Evolutionary conservation across 176 grass and related monocot species (phyloP), one percentile per base, ranked within the genome.

Genomic region (Rhynchospora tenuis): DNA sequence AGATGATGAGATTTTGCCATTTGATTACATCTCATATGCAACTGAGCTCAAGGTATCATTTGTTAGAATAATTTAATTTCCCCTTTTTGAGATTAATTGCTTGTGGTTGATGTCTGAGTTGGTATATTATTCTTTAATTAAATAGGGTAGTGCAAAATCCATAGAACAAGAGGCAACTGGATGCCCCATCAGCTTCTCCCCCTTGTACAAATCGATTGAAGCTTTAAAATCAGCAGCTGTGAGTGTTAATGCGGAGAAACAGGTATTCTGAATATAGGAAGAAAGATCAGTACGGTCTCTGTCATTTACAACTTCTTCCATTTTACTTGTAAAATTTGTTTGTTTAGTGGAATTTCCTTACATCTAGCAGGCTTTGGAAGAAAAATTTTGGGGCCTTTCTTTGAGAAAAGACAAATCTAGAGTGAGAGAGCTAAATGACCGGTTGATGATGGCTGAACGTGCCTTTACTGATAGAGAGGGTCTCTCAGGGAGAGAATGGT

Each of bases 391-490:
- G 67, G 84, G 83, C 45, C 61, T 84, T 43, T 64, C 86, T 73
- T 73, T 93, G 71, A 89, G 50, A 54, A 91, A 85, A 83, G 88
- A 88, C 73, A 90, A 85, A 6, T 58, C 85, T 67, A 99, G 81
- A 90, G 86, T 93, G 61, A 86, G 93, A 33, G 81, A 84, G 44
- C 62, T 95, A 20, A 99, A 95, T 85, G 91, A 91, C 58, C 74
- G 85, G 27, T 87, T 99, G 64, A 95, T 95, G 86, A 90, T 89
- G 93, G 83, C 91, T 12, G 96, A 99, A 20, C 84, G 91, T 65
- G 96, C 93, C 64, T 90, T 93, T 74, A 95, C 93, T 42, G 92
- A 86, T 85, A 73, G 86, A 77, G 91, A 95, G 19, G 89, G 96
- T 5, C 70, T 99, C 13, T 45, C 56, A 66, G 84, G 75, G 58